These are phyloP conservation scores for Apiotrichum siamense DNA, from an alignment of 1,284 basidiomycete species.

Conservation along the genomic window DNA sequence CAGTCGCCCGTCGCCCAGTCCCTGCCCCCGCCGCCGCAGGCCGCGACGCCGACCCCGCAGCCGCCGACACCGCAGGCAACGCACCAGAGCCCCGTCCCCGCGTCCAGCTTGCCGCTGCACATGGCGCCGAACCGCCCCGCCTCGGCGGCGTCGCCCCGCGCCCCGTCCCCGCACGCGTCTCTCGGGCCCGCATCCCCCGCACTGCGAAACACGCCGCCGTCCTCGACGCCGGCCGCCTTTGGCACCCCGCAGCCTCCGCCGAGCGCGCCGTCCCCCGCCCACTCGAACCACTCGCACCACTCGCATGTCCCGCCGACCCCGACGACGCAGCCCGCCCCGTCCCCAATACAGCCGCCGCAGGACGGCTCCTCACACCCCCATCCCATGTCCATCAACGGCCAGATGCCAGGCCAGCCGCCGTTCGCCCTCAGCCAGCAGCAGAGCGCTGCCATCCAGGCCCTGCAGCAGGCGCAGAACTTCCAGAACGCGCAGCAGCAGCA, in stretches of 20 bases:
- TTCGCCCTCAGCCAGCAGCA: constrained; percentile 13
- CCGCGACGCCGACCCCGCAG: constrained; percentile 13
- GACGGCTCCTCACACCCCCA: background rate
- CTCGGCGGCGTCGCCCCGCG: constrained; percentile 36
- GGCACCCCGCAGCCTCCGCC: constrained; percentile 22
- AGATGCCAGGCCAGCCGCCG: background rate
- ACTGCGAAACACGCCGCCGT: constrained; percentile 1
- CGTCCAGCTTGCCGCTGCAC: constrained; percentile 38
- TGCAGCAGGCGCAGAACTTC: constrained; percentile 20
- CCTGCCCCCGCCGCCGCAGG: constrained; percentile 3
- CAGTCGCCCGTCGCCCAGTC: constrained; percentile 1
- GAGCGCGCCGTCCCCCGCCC: constrained; percentile 26
- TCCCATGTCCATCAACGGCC: constrained; percentile 10
- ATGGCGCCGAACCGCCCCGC: constrained; percentile 38
- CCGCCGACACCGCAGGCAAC: constrained; percentile 20
- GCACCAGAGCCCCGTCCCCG: constrained; percentile 22
- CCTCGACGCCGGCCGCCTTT: constrained; percentile 6
- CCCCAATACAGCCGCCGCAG: constrained; percentile 18
- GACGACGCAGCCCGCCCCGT: constrained; percentile 1
- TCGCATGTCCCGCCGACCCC: constrained; percentile 2
- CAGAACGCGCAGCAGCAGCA: too few relatives aligned
- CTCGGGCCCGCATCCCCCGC: constrained; percentile 18
- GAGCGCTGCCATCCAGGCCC: constrained; percentile 17
- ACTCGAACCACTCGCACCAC: constrained; percentile 31
- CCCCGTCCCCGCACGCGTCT: constrained; percentile 27